Evolutionary conservation across 805 yeast species (phyloP), one percentile per base, ranked within the genome.

Genomic region (Nakazawaea molendinolei): DNA sequence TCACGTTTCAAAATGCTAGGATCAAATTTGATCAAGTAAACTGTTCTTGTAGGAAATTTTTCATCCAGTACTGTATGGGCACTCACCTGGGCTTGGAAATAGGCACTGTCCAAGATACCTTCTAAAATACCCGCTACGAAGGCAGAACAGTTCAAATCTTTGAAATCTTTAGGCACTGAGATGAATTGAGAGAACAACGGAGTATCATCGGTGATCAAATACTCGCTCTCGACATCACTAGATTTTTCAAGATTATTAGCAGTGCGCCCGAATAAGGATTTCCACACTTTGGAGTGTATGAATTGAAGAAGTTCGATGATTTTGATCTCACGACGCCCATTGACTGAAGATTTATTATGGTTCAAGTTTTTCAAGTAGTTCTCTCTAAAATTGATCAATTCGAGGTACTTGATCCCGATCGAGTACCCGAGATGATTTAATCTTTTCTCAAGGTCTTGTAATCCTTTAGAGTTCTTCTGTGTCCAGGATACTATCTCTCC

Each of bases 91-190:
- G 90, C 87, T 37, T 70, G 76, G 51, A 85, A 85, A 44, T 76
- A 77, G 2, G 85, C 65, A 4, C 81, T 66, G 48, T 83, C 92
- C 40, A 86, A 60, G 1, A 86, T 77, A 0, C 94, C 95, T 53
- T 86, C 95, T 27, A 86, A 68, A 12, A 86, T 69, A 0, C 95
- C 95, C 0, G 95, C 95, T 1, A 79, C 74, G 51, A 82, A 84
- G 0, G 95, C 89, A 12, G 81, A 78, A 50, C 92, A 83, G 51
- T 82, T 84, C 49, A 86, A 66, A 43, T 77, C 78, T 8, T 83
- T 78, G 51, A 80, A 76, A 44, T 86, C 95, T 46, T 73, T 75
- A 2, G 95, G 95, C 4, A 83, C 79, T 21, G 84, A 75, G 8
- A 86, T 75, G 51, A 68, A 86, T 47, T 72, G 74, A n/a, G 84